Evolutionary conservation across 1,284 basidiomycete species (phyloP).

Genomic region (Ceratobasidium sp.): DNA sequence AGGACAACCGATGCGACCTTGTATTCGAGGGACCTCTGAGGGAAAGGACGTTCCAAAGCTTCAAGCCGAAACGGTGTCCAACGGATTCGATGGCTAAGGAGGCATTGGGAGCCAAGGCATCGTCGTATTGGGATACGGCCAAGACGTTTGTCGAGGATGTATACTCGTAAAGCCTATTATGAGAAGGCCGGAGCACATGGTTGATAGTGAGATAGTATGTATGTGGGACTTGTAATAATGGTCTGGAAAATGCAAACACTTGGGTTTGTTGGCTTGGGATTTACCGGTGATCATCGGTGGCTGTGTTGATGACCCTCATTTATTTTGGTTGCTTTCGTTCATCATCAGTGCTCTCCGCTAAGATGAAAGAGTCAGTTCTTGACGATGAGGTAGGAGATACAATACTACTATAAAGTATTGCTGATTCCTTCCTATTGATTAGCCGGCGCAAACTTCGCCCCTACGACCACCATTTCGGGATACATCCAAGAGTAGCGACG

Average conservation of each 20-base stretch:
- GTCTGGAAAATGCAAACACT: neutral
- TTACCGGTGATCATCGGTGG: conserved; percentile 15
- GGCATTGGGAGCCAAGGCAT: conserved; percentile 82
- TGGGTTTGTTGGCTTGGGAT: neutral
- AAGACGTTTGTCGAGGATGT: conserved; percentile 70
- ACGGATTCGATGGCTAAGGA: conserved; percentile 89
- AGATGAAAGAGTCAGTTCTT: conserved; percentile 3
- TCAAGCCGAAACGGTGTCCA: conserved; percentile 87
- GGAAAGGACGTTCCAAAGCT: conserved; percentile 83
- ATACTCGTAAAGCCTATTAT: conserved; percentile 5
- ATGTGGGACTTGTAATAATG: conserved; percentile 3
- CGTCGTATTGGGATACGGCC: conserved; percentile 93
- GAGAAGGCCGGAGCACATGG: too few relatives aligned
- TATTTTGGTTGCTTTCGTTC: conserved; percentile 16
- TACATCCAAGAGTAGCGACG: conserved; percentile 67
- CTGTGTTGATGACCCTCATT: conserved; percentile 24
- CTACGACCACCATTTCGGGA: conserved; percentile 67
- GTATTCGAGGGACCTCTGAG: conserved; percentile 94
- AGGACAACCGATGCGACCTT: conserved; percentile 88
- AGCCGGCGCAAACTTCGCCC: conserved; percentile 54
- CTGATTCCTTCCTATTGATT: neutral
- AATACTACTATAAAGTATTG: neutral
- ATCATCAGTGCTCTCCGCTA: neutral
- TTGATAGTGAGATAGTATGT: neutral
- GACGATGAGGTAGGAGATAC: conserved; percentile 18